phyloP scores from a whole-genome alignment of 148 eudicot genomes.

The Diospyros kaki region DNA sequence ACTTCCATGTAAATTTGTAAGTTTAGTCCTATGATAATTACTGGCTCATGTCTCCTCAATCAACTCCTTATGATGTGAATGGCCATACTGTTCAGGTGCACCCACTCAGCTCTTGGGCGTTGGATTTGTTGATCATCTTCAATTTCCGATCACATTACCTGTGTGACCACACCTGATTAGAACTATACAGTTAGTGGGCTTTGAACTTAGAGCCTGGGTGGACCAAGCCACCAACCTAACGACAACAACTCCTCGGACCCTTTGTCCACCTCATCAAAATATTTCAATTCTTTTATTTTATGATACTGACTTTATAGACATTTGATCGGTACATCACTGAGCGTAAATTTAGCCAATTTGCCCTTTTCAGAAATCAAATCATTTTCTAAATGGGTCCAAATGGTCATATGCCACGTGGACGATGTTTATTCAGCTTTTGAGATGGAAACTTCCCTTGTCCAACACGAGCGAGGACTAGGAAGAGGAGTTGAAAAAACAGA shows the following conservation, averaged over 20 bases:
- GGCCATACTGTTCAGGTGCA: too few relatives aligned
- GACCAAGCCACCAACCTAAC: slow-evolving; percentile 1
- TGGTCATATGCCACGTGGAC: background rate
- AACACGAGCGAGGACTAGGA: background rate
- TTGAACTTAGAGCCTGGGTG: background rate
- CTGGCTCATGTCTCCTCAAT: too few relatives aligned
- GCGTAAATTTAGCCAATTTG: background rate
- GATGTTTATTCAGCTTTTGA: background rate
- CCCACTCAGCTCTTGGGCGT: too few relatives aligned
- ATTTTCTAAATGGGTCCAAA: background rate
- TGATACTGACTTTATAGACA: background rate
- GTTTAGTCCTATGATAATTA: too few relatives aligned
- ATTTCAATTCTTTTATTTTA: background rate
- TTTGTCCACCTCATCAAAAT: background rate
- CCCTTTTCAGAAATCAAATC: background rate
- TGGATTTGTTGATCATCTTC: too few relatives aligned
- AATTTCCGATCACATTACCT: too few relatives aligned
- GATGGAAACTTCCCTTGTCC: background rate
- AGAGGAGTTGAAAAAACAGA: too few relatives aligned
- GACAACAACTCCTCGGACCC: background rate
- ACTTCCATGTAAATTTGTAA: too few relatives aligned
- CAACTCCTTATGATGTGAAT: too few relatives aligned
- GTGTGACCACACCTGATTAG: too few relatives aligned
- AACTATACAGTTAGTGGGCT: background rate
- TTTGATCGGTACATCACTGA: background rate